Base-by-base conservation (phyloP, 2,329 filamentous ascomycete genomes). In the Didymella glomerata region DNA sequence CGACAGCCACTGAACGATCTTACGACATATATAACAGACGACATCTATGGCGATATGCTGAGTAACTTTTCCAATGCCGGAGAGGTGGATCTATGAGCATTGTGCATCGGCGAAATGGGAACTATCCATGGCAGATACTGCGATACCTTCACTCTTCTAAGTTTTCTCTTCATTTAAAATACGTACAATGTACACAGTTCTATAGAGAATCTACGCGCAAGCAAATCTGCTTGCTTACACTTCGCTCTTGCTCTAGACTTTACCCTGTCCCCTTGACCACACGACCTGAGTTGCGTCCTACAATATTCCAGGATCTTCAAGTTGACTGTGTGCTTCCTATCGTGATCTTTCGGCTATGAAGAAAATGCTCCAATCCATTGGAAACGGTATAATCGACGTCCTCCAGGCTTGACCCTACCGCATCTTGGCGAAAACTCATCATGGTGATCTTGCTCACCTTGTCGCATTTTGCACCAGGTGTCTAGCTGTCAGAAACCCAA, bases 1-100 rank as follows among this genome's bases (percentile, higher is more conserved):
- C 49, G 68, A 54, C 14, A 59, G 65, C 14, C 27, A 53, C 28
- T 72, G 41, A 70, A 44, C n/a, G 40, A 55, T 38, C 14, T 47
- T 13, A 42, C 40, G 13, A 41, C 54, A 56, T 50, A 28, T 34
- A 57, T 25, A 14, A 5, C n/a, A 24, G 8, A 24, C 18, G 11
- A 14, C 11, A 24, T 18, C 14, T 7, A 45, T 10, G 20, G 14
- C 18, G 7, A 22, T 13, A 22, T 18, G 20, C 18, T 22, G 18
- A 22, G 18, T 9, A 41, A 22, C 4, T 27, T 22, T 41, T 41
- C 18, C 3, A 16, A 22, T 13, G n/a, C 18, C 22, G 18, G 20
- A 0, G 10, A 16, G 11, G 11, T 22, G 2, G 18, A 41, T 41
- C 38, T 41, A 38, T 38, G 6, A 38, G 9, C n/a, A 38, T 20